These are phyloP conservation scores for Penicillium expansum DNA, from an alignment of 2,329 filamentous ascomycete genomes.

Conservation along the genomic window DNA sequence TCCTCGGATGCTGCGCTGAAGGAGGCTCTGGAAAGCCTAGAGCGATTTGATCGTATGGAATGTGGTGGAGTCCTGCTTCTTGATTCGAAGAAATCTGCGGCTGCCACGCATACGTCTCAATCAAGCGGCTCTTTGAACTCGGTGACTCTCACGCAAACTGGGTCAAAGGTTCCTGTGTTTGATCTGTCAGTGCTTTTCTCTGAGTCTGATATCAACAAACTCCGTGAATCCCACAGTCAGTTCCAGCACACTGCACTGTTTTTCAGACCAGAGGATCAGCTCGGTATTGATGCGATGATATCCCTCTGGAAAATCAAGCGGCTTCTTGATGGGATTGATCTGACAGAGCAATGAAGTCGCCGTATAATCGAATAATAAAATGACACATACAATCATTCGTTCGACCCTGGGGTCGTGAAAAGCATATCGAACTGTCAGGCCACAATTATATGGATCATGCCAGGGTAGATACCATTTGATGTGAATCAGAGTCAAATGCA, in stretches of 20 bases:
- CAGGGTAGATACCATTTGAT: too few relatives aligned
- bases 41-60: slow-evolving; percentile 28
- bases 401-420: background rate
- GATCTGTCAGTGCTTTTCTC: slow-evolving; percentile 36
- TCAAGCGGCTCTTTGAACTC: slow-evolving; percentile 21
- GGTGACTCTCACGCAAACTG: slow-evolving; percentile 29
- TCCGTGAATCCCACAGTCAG: slow-evolving; percentile 27
- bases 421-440: background rate
- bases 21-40: slow-evolving; percentile 21
- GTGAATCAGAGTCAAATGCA: background rate
- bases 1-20: slow-evolving; percentile 21
- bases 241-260: slow-evolving; percentile 38
- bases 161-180: slow-evolving; percentile 38
- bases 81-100: background rate
- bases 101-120: background rate
- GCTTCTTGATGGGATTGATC: slow-evolving; percentile 19
- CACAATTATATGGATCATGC: background rate
- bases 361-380: background rate
- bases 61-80: slow-evolving; percentile 31
- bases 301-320: slow-evolving; percentile 42
- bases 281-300: slow-evolving; percentile 33
- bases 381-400: background rate
- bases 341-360: background rate
- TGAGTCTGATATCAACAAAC: slow-evolving; percentile 27
- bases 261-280: slow-evolving; percentile 31